Conservation (phyloP, 1,139 yeast genomes). For the Yamadazyma taylorii region DNA sequence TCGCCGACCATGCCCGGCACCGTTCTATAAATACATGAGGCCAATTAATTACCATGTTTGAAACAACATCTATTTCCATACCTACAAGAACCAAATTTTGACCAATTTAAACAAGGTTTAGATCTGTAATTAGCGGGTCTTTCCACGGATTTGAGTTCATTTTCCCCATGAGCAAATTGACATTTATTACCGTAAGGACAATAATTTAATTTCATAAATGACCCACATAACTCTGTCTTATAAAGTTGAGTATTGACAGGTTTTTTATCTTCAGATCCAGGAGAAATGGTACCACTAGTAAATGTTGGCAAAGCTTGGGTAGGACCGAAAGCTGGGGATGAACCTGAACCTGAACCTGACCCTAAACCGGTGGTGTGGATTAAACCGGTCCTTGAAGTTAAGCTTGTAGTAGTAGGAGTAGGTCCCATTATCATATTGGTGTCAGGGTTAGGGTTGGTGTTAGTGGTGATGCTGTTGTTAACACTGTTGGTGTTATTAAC, state of each 20-base stretch:
- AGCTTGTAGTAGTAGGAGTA: background rate
- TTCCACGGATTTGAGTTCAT: slow-evolving; percentile 70
- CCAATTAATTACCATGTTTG: slow-evolving; percentile 59
- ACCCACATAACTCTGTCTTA: slow-evolving; percentile 88
- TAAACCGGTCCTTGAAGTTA: too few relatives aligned
- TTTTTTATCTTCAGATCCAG: slow-evolving; percentile 14
- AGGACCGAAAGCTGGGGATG: too few relatives aligned
- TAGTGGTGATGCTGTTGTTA: background rate
- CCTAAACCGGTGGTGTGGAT: too few relatives aligned
- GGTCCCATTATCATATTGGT: background rate
- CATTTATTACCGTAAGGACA: slow-evolving; percentile 92
- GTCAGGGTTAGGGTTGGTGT: background rate
- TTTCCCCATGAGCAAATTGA: slow-evolving; percentile 90
- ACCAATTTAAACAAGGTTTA: slow-evolving; percentile 89
- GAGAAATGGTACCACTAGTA: background rate
- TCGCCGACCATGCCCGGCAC: too few relatives aligned
- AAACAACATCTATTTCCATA: slow-evolving; percentile 92
- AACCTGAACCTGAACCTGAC: too few relatives aligned
- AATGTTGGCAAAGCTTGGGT: background rate
- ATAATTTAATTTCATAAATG: slow-evolving; percentile 66
- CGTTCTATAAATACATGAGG: slow-evolving; percentile 1
- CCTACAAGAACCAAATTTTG: slow-evolving; percentile 76
- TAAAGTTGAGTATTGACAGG: slow-evolving; percentile 68
- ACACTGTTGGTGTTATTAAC: too few relatives aligned
- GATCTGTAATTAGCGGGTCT: slow-evolving; percentile 89